Conservation (phyloP, 2,329 filamentous ascomycete genomes). For the Cryphonectria japonica region DNA sequence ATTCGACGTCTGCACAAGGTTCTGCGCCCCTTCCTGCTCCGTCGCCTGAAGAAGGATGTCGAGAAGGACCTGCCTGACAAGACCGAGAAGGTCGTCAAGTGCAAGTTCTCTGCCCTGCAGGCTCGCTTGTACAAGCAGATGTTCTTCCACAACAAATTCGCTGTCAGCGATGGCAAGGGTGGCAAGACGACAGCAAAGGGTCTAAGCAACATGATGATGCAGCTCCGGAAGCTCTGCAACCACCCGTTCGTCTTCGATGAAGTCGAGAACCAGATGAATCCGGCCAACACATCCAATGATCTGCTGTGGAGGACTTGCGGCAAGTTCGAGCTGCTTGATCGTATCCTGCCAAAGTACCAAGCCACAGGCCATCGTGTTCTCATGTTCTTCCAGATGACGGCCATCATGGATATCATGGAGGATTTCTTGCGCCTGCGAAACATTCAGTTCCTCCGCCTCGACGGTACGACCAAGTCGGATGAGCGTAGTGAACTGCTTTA, state of each 20-base stretch:
- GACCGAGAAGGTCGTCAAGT: constrained; percentile 99
- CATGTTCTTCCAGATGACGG: constrained; percentile 99
- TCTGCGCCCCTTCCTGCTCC: constrained; percentile 91
- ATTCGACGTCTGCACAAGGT: constrained; percentile 99
- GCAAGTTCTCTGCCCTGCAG: constrained; percentile 94
- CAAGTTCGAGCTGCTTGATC: constrained; percentile 95
- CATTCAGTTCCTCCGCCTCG: constrained; percentile 85
- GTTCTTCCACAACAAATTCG: constrained; percentile 91
- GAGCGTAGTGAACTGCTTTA: constrained; percentile 90
- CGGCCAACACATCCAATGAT: constrained; percentile 84
- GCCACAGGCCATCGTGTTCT: constrained; percentile 90
- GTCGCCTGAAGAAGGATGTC: constrained; percentile 98
- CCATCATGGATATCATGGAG: constrained; percentile 99
- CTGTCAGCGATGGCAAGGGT: constrained; percentile 92
- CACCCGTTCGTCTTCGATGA: constrained; percentile 98
- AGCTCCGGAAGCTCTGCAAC: constrained; percentile 97
- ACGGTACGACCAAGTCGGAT: constrained; percentile 96
- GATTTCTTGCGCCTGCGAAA: constrained; percentile 88
- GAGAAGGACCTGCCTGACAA: constrained; percentile 99
- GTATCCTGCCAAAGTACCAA: constrained; percentile 91
- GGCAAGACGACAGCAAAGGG: constrained; percentile 93
- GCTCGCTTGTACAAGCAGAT: constrained; percentile 96
- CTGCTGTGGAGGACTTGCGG: constrained; percentile 92
- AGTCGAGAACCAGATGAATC: constrained; percentile 98
- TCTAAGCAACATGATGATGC: constrained; percentile 99